Evolutionary conservation across 768 basidiomycete species (phyloP), one percentile per base, ranked within the genome.

Genomic region (Termitomyces sp.): DNA sequence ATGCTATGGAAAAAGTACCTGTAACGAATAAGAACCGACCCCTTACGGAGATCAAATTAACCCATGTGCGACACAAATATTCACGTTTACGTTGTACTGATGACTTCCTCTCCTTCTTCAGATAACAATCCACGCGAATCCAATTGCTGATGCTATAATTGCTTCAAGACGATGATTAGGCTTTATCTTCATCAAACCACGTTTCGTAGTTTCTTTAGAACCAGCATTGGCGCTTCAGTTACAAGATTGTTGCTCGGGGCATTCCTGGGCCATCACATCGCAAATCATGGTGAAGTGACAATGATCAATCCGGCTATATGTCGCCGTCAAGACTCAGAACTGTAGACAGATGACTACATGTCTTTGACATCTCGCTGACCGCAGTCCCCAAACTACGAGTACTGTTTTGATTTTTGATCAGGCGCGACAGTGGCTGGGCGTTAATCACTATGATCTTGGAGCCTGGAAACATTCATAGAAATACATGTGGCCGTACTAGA

Each of bases 41-140:
- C 1, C 70, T 93, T 33, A 80, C 76, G 44, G 94, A 97, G 64
- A 89, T 99, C 70, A 91, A 84, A 67, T 71, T 97, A 59, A 82
- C 81, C 28, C 79, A 84, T 69, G 95, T 95, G 73, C 60, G 89
- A 7, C 38, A 26, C 15, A 67, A 30, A 19, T 44, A 23, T 43
- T 55, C 15, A 42, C 54, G 47, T 45, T 59, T 44, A 41, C 37
- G 15, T 14, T 53, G 31, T 48, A 54, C 38, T 33, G 30, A 53
- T 41, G 38, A 51, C 35, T 2, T 35, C 10, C 51, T 11, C 9
- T 28, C 56, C n/a, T 9, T 23, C 33, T 49, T 41, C 67, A 92
- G 90, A 74, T 91, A 38, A 88, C 90, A 15, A 90, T 98, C 28
- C 96, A 98, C 68, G 88, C 95, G 26, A 98, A 98, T 69, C 96